Percentiles rank a stretch among this genome's conserved stretches.
phyloP scores from a whole-genome alignment of 2,329 filamentous ascomycete species.

The Sclerotinia sclerotiorum region DNA sequence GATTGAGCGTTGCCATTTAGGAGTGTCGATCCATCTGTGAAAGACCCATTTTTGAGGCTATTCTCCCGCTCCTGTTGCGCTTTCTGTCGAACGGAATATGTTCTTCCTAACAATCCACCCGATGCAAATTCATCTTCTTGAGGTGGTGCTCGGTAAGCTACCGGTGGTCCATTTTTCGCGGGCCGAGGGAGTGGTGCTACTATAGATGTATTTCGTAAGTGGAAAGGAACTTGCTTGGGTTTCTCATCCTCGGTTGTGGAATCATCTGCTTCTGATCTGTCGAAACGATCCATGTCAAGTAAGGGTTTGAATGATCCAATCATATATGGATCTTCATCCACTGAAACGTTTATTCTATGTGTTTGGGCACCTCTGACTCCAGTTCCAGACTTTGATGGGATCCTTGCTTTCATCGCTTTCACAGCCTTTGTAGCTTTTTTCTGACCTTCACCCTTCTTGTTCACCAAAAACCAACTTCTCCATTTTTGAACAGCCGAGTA shows the following conservation, averaged over 20 bases:
- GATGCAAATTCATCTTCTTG: constrained; percentile 46
- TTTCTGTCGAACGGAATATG: constrained; percentile 49
- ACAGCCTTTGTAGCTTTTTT: constrained; percentile 36
- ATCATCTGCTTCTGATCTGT: constrained; percentile 34
- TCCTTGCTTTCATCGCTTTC: constrained; percentile 28
- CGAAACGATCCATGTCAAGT: constrained; percentile 60
- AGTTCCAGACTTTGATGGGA: constrained; percentile 22
- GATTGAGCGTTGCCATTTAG: constrained; percentile 47
- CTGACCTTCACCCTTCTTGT: constrained; percentile 54
- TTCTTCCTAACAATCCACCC: constrained; percentile 49
- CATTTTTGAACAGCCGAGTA: constrained; percentile 72
- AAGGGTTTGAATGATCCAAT: constrained; percentile 70
- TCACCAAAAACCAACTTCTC: constrained; percentile 89
- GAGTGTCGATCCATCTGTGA: constrained; percentile 58
- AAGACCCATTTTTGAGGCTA: constrained; percentile 43
- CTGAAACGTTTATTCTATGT: constrained; percentile 41
- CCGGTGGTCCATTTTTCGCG: constrained; percentile 29
- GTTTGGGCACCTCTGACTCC: constrained; percentile 37
- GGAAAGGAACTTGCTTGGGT: constrained; percentile 38
- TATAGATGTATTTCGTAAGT: constrained; percentile 35
- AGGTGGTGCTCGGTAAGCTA: constrained; percentile 32
- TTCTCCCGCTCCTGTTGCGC: constrained; percentile 35
- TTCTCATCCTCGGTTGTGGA: constrained; percentile 37
- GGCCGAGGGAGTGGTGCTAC: constrained; percentile 12
- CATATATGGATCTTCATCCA: constrained; percentile 56